These are phyloP conservation scores for Schizophyllum commune DNA, from an alignment of 1,284 basidiomycete genomes.

Conservation along the genomic window DNA sequence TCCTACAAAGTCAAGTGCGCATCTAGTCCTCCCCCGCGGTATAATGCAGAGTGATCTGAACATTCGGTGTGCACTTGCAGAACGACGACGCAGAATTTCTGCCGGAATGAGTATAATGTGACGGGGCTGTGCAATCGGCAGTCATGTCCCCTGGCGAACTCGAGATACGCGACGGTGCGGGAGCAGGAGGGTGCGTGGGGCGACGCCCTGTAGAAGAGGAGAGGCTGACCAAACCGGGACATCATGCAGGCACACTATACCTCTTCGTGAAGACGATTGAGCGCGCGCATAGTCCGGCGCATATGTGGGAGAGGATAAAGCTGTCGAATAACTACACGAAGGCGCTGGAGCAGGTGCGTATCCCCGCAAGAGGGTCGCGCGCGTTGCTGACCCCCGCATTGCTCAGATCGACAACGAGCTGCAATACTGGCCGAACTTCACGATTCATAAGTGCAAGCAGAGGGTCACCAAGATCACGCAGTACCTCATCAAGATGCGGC, in stretches of 20 bases:
- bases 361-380: neutral
- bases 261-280: constrained; percentile 99
- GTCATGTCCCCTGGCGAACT: constrained; percentile 96
- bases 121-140: constrained; percentile 96
- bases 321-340: constrained; percentile 93
- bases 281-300: constrained; percentile 89
- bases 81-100: constrained; percentile 94
- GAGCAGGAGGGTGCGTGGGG: constrained; percentile 78
- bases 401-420: constrained; percentile 88
- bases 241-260: constrained; percentile 72
- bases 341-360: constrained; percentile 82
- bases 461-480: constrained; percentile 98
- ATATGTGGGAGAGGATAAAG: constrained; percentile 96
- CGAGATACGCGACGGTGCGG: constrained; percentile 92
- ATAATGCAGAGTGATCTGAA: neutral
- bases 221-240: no score
- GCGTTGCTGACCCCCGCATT: neutral
- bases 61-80: constrained; percentile 30
- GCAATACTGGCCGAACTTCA: constrained; percentile 96
- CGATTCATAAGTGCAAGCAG: constrained; percentile 98
- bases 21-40: no score
- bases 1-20: constrained; percentile 97
- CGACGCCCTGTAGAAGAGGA: no score
- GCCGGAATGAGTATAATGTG: constrained; percentile 97
- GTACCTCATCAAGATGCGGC: constrained; percentile 97